Conservation (phyloP, 2,329 filamentous ascomycete species). For the Paraphaeosphaeria minitans region DNA sequence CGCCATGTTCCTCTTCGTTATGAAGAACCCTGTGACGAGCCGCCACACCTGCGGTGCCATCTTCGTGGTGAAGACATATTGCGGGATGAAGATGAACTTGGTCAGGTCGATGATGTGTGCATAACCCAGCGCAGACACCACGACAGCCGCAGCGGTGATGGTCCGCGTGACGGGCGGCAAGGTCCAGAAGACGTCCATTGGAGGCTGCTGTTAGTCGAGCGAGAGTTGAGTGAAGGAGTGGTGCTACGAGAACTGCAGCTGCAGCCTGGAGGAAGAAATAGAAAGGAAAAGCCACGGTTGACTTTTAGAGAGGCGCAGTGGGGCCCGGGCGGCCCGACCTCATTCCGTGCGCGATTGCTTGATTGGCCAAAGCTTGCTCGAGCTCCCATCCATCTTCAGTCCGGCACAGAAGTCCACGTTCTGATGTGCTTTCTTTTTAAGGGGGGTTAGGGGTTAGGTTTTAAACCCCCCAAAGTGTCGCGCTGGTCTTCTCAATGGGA, state of each 20-base stretch:
- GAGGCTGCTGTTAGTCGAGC: conserved; percentile 22
- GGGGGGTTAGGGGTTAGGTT: too few species aligned
- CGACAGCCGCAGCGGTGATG: conserved; percentile 67
- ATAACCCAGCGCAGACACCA: conserved; percentile 66
- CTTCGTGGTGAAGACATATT: conserved; percentile 59
- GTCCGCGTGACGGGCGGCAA: conserved; percentile 72
- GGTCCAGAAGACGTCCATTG: conserved; percentile 68
- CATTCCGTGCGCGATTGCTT: not conserved
- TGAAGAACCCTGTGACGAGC: conserved; percentile 61
- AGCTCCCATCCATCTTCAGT: not conserved
- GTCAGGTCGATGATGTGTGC: conserved; percentile 59
- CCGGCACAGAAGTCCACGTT: not conserved
- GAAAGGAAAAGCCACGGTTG: conserved; percentile 1
- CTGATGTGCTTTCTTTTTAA: not conserved
- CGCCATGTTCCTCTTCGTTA: conserved; percentile 60
- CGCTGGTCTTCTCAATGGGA: not conserved
- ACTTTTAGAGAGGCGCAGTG: not conserved
- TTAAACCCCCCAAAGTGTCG: too few species aligned
- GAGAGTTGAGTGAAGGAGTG: conserved; percentile 24
- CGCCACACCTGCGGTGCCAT: conserved; percentile 65
- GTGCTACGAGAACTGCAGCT: conserved; percentile 37
- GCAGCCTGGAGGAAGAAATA: conserved; percentile 40
- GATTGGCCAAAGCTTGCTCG: not conserved
- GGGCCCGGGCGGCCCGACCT: not conserved
- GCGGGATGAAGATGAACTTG: conserved; percentile 61